Evolutionary conservation across 2,329 filamentous ascomycete species (phyloP).

Genomic region (Tolypocladium cylindrosporum): DNA sequence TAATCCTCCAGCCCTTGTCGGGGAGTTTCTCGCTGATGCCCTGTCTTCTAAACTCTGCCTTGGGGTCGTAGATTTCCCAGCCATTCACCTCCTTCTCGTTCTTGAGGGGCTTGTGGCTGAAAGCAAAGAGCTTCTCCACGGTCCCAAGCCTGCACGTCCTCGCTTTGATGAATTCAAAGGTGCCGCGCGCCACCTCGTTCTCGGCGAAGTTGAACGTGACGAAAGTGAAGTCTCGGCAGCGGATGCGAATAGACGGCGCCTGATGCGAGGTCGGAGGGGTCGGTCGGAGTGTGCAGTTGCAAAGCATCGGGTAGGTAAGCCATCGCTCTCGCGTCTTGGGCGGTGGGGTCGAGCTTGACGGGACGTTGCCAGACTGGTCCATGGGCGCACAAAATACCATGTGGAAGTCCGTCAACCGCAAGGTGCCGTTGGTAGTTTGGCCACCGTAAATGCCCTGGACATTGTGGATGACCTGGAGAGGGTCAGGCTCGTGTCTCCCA

Average conservation of each 20-base stretch:
- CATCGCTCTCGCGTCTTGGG: conserved; percentile 58
- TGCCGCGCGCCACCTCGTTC: conserved; percentile 66
- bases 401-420: conserved; percentile 55
- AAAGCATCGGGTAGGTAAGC: conserved; percentile 91
- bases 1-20: conserved; percentile 79
- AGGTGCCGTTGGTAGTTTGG: conserved; percentile 43
- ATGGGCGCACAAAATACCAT: conserved; percentile 40
- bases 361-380: conserved; percentile 15
- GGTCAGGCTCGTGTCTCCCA: conserved; percentile 1
- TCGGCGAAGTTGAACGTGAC: conserved; percentile 80
- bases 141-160: conserved; percentile 74
- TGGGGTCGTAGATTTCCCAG: conserved; percentile 78
- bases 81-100: conserved; percentile 67
- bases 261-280: conserved; percentile 59
- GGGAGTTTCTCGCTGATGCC: conserved; percentile 75
- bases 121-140: conserved; percentile 86
- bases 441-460: conserved; percentile 52
- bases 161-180: conserved; percentile 75
- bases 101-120: conserved; percentile 67
- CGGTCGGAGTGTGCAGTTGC: conserved; percentile 67
- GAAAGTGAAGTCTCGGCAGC: conserved; percentile 89
- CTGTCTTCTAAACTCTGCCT: conserved; percentile 76
- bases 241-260: conserved; percentile 73
- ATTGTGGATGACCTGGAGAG: conserved; percentile 38
- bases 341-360: conserved; percentile 12